Base-by-base conservation (phyloP, 2,329 filamentous ascomycete species). In the Hypoxylon sp. region DNA sequence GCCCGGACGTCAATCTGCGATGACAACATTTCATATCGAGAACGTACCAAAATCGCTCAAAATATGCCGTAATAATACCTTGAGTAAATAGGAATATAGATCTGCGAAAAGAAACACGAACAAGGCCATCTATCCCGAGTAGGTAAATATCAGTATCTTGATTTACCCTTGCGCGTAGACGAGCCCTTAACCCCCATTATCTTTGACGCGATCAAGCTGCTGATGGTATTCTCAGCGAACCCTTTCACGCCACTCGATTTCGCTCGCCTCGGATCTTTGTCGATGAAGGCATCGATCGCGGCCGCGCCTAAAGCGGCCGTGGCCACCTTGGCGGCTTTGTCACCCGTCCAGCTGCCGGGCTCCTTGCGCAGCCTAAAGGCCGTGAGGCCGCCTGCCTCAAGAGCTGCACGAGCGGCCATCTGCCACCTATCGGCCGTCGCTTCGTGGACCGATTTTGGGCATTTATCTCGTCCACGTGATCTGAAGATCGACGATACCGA, bases 221-320 rank as follows among this genome's bases (percentile, higher is more conserved):
- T 75, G 6, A 78, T 73, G 2, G 75, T 75, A 32, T 67, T 76
- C 64, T 78, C 75, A 2, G 76, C 76, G 62, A 77, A 74, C 2
- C 76, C 75, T 38, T 75, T 76, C n/a, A 78, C 51, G 2, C 71
- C 71, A 7, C 49, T 66, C 11, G 73, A 60, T 17, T 65, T 72
- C 13, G 65, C 25, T 1, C 69, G 73, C 19, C 73, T 62, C 0
- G 77, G 76, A 50, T 78, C 76, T 21, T 77, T 73, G 45, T 78
- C 76, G 36, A 83, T 79, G 32, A 85, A 80, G 0, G 83, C 82
- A 63, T 85, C 83, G 41, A 84, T 80, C 17, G 85, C 74, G 0
- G 83, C 84, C 0, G 84, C 84, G 17, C 83, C 83, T 1, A 86
- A 65, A 1, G 84, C 84, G 1, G 83, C 83, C 1, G 83, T 83